Percentiles rank a stretch among this genome's conserved stretches.
phyloP scores from a whole-genome alignment of 2,329 filamentous ascomycete species.

The Hirsutella rhossiliensis region DNA sequence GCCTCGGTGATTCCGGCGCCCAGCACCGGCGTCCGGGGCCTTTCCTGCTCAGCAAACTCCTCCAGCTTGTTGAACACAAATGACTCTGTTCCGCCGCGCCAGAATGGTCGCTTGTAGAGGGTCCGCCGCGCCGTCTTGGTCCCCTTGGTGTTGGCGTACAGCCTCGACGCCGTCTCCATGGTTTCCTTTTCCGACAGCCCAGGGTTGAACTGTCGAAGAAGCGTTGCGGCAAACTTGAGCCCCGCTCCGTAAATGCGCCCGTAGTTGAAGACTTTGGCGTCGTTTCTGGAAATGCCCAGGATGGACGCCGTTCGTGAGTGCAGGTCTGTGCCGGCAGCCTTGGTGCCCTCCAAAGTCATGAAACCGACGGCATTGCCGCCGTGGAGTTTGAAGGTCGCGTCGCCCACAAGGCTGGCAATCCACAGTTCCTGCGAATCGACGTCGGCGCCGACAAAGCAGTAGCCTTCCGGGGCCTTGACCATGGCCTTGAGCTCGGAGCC shows the following conservation, averaged over 20 bases:
- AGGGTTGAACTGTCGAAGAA: slow-evolving; percentile 91
- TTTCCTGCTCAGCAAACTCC: slow-evolving; percentile 92
- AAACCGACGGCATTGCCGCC: slow-evolving; percentile 96
- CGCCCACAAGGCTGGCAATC: slow-evolving; percentile 92
- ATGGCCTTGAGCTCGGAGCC: slow-evolving; percentile 96
- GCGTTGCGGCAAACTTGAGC: slow-evolving; percentile 78
- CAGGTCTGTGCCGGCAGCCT: slow-evolving; percentile 84
- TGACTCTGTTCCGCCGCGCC: slow-evolving; percentile 91
- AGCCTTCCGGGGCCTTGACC: slow-evolving; percentile 82
- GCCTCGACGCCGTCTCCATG: slow-evolving; percentile 57
- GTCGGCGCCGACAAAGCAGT: slow-evolving; percentile 90
- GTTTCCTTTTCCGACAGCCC: slow-evolving; percentile 70
- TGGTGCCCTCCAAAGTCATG: slow-evolving; percentile 96
- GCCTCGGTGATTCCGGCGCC: slow-evolving; percentile 95
- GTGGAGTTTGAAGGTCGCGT: slow-evolving; percentile 88
- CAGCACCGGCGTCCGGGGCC: slow-evolving; percentile 79
- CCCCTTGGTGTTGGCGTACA: slow-evolving; percentile 87
- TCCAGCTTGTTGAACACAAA: slow-evolving; percentile 98
- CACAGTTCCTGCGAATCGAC: slow-evolving; percentile 96
- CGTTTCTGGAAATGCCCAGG: slow-evolving; percentile 83
- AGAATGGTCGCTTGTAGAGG: slow-evolving; percentile 68
- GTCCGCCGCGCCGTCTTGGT: slow-evolving; percentile 65
- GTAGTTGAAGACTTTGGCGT: slow-evolving; percentile 98
- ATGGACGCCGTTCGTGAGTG: slow-evolving; percentile 91
- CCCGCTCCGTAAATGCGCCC: slow-evolving; percentile 98